Conservation (phyloP, 2,329 filamentous ascomycete genomes). For the Monilinia fructicola region DNA sequence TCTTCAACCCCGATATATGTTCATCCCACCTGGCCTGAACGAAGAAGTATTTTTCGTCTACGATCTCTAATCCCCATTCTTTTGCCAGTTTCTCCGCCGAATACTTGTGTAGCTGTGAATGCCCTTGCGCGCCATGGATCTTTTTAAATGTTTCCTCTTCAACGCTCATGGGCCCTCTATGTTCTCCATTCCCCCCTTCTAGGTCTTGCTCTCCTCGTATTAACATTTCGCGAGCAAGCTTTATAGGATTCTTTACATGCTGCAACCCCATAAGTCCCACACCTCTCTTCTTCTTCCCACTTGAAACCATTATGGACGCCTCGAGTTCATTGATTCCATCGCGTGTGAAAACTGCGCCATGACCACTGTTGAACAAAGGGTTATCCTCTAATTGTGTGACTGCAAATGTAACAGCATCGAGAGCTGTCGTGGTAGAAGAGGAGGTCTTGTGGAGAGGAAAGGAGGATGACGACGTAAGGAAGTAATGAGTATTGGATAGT, state of each 20-base stretch:
- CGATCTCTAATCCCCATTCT: constrained; percentile 68
- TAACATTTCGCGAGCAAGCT: constrained; percentile 69
- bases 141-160: constrained; percentile 4
- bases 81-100: constrained; percentile 68
- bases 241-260: constrained; percentile 76
- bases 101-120: constrained; percentile 66
- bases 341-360: constrained; percentile 82
- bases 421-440: constrained; percentile 49
- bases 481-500: constrained; percentile 49
- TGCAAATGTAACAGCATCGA: constrained; percentile 73
- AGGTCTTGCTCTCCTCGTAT: constrained; percentile 64
- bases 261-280: constrained; percentile 73
- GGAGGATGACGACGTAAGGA: constrained; percentile 55
- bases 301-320: constrained; percentile 81
- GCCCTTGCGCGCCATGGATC: constrained; percentile 55
- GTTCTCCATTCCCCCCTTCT: constrained; percentile 45
- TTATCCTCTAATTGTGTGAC: constrained; percentile 76
- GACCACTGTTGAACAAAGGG: constrained; percentile 79
- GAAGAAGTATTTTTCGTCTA: constrained; percentile 70
- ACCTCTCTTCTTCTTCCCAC: constrained; percentile 69
- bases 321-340: constrained; percentile 84
- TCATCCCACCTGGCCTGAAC: constrained; percentile 78
- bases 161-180: constrained; percentile 37
- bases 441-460: constrained; percentile 52
- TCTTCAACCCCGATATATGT: constrained; percentile 59